These are phyloP conservation scores for Exophiala bonariae DNA, from an alignment of 2,329 filamentous ascomycete species.

Conservation along the genomic window DNA sequence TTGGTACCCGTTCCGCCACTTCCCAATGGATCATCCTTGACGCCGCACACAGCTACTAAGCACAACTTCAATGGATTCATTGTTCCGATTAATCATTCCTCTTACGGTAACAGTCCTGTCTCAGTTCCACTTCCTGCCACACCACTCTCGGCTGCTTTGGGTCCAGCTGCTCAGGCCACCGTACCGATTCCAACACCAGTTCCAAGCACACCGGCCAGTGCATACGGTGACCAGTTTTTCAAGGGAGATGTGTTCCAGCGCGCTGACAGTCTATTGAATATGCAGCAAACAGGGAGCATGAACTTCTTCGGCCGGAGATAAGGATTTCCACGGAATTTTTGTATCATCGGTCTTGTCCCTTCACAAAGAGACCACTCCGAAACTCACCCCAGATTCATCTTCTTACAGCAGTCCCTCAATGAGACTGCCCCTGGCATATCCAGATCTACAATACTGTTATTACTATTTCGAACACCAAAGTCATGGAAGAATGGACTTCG, in stretches of 20 bases:
- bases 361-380: too few species aligned
- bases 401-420: too few species aligned
- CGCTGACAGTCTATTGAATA: constrained; percentile 48
- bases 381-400: too few species aligned
- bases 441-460: too few species aligned
- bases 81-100: constrained; percentile 4
- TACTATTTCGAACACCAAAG: too few species aligned
- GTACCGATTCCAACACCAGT: constrained; percentile 58
- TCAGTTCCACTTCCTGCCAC: constrained; percentile 72
- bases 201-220: constrained; percentile 48
- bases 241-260: constrained; percentile 51
- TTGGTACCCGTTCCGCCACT: constrained; percentile 16
- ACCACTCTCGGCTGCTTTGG: constrained; percentile 83
- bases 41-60: constrained; percentile 29
- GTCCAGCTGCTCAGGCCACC: constrained; percentile 86
- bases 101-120: constrained; percentile 30
- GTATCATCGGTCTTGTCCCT: too few species aligned
- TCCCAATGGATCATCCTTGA: constrained; percentile 22
- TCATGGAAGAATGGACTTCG: too few species aligned
- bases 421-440: too few species aligned
- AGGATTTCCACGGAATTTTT: neutral
- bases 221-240: constrained; percentile 50
- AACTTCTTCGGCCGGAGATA: constrained; percentile 15
- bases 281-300: constrained; percentile 19
- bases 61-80: constrained; percentile 29